Base-by-base conservation (phyloP, 352 stramenopile genomes). In the Thraustochytrium sp. region DNA sequence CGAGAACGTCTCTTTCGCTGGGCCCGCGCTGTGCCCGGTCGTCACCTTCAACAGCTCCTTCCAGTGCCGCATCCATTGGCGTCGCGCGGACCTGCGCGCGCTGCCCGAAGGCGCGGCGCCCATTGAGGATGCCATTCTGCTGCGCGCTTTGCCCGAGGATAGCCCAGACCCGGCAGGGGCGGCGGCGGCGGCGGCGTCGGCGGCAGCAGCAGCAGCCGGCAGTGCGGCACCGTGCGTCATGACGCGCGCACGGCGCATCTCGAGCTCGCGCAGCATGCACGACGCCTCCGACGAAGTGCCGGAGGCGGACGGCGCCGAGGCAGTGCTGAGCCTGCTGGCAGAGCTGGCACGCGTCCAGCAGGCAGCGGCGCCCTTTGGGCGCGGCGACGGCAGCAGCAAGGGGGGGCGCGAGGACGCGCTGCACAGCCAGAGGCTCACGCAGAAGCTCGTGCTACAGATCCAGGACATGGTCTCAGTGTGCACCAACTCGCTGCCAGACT, bases 11-110 rank as follows among this genome's bases (percentile, higher is more conserved):
- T 2, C 55, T 4, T 84, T 76, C 29, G n/a, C 40, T 36, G 75
- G 75, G 5, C 75, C 59, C 23, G 75, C 55, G 26, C 55, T 84
- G 9, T 26, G 21, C 5, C 75, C 75, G 23, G 54, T 84, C 13
- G 36, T 84, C 38, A 84, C 75, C 9, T 83, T 84, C 29, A 84
- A 84, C 59, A 48, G 49, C 18, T 84, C 75, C 1, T 84, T 84
- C 31, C 68, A 31, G 13, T 80, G 68, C 53, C 48, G 46, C 13
- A 34, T 80, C 11, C 53, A 26, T 5, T 72, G 59, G 59, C 34
- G n/a, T 13, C 26, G 13, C 40, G 26, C 21, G 34, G 3, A 72
- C 2, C 59, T 72, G 0, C 9, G 23, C 8, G 2, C 26, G 8
- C 59, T 72, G 16, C 59, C 59, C 4, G 59, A 72, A 72, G 59